These are phyloP conservation scores for Eucalyptus rudis DNA, from an alignment of 345 rosid genomes.

Conservation along the genomic window DNA sequence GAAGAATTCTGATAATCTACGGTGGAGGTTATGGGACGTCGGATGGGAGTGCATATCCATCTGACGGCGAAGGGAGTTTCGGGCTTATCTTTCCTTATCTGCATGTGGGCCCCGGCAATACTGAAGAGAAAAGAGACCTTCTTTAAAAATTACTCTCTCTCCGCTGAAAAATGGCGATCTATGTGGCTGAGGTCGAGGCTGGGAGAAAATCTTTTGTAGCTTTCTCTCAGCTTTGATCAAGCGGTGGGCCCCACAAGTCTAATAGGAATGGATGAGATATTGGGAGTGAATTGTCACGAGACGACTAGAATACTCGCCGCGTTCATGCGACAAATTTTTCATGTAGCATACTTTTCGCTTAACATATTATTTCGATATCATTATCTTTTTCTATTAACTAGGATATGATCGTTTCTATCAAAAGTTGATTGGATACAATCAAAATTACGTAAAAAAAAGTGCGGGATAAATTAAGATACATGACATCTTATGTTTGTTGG, in stretches of 20 bases:
- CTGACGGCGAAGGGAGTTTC: slow-evolving; percentile 24
- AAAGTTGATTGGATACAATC: neutral
- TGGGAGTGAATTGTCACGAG: neutral
- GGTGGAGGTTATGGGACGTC: slow-evolving; percentile 7
- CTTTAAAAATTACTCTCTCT: neutral
- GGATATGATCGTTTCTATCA: neutral
- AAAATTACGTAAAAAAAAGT: neutral
- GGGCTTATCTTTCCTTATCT: slow-evolving; percentile 62
- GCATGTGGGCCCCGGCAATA: slow-evolving; percentile 9
- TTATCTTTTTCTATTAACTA: neutral
- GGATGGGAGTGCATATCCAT: slow-evolving; percentile 61
- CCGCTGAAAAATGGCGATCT: neutral
- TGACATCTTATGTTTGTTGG: neutral
- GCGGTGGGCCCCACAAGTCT: neutral
- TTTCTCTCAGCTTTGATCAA: neutral
- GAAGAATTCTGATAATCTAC: slow-evolving; percentile 11
- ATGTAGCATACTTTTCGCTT: neutral
- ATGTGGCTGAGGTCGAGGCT: neutral
- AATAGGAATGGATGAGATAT: neutral
- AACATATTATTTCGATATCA: neutral
- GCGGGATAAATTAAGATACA: neutral
- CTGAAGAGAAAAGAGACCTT: neutral
- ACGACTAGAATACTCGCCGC: neutral
- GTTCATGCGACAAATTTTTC: neutral
- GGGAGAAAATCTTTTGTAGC: neutral